Base-by-base conservation (phyloP, 2,329 filamentous ascomycete species). In the Macrophomina phaseolina region DNA sequence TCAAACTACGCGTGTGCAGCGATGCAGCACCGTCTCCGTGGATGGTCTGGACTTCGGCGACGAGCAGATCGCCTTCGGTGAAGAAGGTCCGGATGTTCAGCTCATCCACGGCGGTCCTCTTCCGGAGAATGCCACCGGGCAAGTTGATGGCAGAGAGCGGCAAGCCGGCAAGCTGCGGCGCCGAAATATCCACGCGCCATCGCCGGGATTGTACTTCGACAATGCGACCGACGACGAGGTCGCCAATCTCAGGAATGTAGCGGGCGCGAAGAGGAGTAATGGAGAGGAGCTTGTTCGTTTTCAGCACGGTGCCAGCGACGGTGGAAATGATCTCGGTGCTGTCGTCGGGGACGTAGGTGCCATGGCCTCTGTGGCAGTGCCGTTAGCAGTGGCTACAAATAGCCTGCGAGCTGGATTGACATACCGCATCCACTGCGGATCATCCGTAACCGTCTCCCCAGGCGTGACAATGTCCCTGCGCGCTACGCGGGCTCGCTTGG, bases 11-110 rank as follows among this genome's bases (percentile, higher is more conserved):
- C 8, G 95, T 98, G 81, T 99, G 95, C 75, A 99, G 83, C 67
- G 90, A 90, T 0, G 95, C 94, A 1, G 88, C 90, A 67, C 94
- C 94, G 79, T 98, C 94, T 67, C 89, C 86, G 77, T 93, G 92
- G 65, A 99, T 84, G 72, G 88, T 88, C 84, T 99, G 95, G 65
- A 99, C 95, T 81, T 99, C 95, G 1, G 95, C 95, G 18, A 98
- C 92, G 16, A 99, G 83, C 63, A 99, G 82, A 77, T 99, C 95
- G 12, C 95, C 95, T 80, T 99, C 95, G 65, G 91, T 90, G 81
- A 99, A 98, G 80, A 97, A 99, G n/a, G 89, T 92, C 61, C 95
- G 89, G 79, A 99, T 98, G 80, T 98, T 95, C 73, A 99, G 85
- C 82, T 98, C 95, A 79, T 99, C 95, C 16, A 95, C 96, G 74